Evolutionary conservation across 306 rosid genomes (phyloP).

Genomic region (Medicago ruthenica): DNA sequence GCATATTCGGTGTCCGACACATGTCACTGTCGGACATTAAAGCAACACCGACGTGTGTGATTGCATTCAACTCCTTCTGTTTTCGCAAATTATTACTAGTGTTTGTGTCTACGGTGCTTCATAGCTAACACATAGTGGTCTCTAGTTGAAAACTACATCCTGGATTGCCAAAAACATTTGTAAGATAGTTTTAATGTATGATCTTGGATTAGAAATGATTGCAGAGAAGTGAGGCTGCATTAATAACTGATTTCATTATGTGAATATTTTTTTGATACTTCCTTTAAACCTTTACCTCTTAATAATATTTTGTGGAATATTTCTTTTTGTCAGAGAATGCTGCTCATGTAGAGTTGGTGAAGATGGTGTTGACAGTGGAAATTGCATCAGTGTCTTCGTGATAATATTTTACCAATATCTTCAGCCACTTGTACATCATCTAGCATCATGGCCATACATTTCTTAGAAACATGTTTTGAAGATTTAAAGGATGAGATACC

Average conservation of each 20-base stretch:
- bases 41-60: background rate
- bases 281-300: constrained; percentile 18
- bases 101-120: background rate
- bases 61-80: background rate
- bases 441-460: constrained; percentile 43
- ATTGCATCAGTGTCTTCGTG: constrained; percentile 29
- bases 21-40: too few species aligned
- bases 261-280: constrained; percentile 3
- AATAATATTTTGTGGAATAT: constrained; percentile 28
- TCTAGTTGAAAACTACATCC: constrained; percentile 17
- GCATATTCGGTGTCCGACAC: background rate
- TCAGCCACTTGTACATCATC: constrained; percentile 45
- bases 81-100: background rate
- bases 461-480: constrained; percentile 48
- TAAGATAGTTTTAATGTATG: background rate
- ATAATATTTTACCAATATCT: constrained; percentile 24
- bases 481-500: constrained; percentile 35
- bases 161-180: constrained; percentile 3
- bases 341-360: constrained; percentile 38
- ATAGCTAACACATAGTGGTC: background rate
- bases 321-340: constrained; percentile 37
- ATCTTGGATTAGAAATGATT: background rate
- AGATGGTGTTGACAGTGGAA: constrained; percentile 38
- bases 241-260: constrained; percentile 14
- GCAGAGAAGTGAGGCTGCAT: constrained; percentile 4